Conservation (phyloP, 140 eudicot genomes). For the Erigeron philadelphicus region DNA sequence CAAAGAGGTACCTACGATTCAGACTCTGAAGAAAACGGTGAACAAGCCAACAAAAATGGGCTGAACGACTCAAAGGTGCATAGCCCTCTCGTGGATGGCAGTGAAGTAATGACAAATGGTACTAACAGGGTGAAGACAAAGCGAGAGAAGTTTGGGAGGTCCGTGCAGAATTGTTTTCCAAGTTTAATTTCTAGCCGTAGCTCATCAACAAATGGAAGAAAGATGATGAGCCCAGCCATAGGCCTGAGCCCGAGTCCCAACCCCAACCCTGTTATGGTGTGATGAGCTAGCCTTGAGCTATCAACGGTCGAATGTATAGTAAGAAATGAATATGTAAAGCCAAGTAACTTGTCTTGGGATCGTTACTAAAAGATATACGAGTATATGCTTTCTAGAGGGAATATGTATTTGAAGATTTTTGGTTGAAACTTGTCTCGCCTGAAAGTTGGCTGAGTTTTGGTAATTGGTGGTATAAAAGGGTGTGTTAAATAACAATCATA, state of each 20-base stretch:
- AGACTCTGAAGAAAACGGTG: constrained; percentile 27
- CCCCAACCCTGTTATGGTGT: constrained; percentile 30
- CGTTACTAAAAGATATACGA: constrained; percentile 13
- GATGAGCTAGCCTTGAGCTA: constrained; percentile 19
- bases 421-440: constrained; percentile 13
- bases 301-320: constrained; percentile 19
- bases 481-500: constrained; percentile 18
- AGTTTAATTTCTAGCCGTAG: constrained; percentile 41
- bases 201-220: constrained; percentile 37
- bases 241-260: constrained; percentile 26
- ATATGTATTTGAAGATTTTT: constrained; percentile 30
- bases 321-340: constrained; percentile 24
- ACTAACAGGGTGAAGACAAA: constrained; percentile 25
- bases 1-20: constrained; percentile 25
- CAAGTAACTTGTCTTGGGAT: constrained; percentile 22
- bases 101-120: constrained; percentile 24
- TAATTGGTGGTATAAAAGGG: not conserved
- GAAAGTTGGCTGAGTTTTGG: constrained; percentile 12
- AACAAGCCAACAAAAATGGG: constrained; percentile 20
- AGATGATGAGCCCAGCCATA: constrained; percentile 33
- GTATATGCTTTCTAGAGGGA: constrained; percentile 28
- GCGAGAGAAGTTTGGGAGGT: constrained; percentile 31
- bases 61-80: constrained; percentile 13
- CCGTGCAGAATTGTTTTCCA: constrained; percentile 37
- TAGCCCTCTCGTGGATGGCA: constrained; percentile 29